phyloP scores from a whole-genome alignment of 139 green algal species.

The Chlamydomonas asymmetrica region DNA sequence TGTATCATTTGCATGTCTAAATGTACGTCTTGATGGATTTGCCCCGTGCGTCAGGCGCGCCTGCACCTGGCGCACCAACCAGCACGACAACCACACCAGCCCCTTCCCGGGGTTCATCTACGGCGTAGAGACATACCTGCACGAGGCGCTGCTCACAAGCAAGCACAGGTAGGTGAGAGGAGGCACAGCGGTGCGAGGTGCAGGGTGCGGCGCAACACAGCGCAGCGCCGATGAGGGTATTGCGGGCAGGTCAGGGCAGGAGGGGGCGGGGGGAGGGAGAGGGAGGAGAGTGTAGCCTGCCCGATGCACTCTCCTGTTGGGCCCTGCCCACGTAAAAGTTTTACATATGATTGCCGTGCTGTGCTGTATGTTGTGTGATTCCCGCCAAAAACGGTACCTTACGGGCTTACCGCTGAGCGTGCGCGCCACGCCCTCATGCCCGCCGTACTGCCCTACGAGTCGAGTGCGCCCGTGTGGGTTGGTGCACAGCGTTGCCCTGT shows the following conservation, averaged over 20 bases:
- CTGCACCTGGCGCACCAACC: not conserved
- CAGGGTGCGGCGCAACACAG: not conserved
- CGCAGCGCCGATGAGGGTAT: not conserved
- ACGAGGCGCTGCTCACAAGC: constrained; percentile 50
- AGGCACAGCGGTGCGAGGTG: not conserved
- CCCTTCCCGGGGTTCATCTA: constrained; percentile 6
- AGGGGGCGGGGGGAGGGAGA: no score
- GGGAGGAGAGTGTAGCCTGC: not conserved
- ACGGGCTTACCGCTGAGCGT: not conserved
- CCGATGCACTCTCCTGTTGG: not conserved
- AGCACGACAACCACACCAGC: constrained; percentile 2
- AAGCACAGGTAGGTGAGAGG: constrained; percentile 30
- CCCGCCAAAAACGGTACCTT: not conserved
- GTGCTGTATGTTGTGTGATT: not conserved
- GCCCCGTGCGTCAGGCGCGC: no score
- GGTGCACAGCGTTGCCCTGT: no score
- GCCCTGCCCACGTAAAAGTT: not conserved
- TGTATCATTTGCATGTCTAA: not conserved
- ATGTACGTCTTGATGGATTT: constrained; percentile 2
- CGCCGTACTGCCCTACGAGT: not conserved
- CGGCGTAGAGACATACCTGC: constrained; percentile 26
- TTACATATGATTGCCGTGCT: not conserved
- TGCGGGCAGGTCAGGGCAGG: no score
- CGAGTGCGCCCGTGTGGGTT: no score
- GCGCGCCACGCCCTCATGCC: no score